Evolutionary conservation across 2,329 filamentous ascomycete species (phyloP), one percentile per base, ranked within the genome.

Genomic region (Diatrype stigma): DNA sequence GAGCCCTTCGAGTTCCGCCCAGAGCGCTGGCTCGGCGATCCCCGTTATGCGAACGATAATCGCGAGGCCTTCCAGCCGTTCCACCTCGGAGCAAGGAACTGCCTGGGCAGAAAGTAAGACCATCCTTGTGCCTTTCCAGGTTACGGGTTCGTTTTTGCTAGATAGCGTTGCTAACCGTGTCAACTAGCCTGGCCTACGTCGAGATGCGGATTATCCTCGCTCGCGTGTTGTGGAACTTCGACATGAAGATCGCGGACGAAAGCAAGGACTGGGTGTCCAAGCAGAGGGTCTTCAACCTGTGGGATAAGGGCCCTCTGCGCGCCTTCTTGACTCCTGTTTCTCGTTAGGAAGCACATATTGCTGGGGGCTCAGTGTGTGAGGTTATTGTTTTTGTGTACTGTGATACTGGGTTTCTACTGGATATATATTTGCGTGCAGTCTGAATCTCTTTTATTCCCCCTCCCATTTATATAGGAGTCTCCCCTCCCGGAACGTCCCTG

Each of bases 201-300:
- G 76, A 81, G 57, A 75, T 80, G 69, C 68, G 77, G 4, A 60
- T 78, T 5, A 73, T 79, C 35, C 59, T 81, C 6, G 70, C 73
- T 0, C 70, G 70, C 2, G 56, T 80, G 5, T 55, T 81, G 1
- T 80, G 69, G 61, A 74, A 74, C 46, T 81, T 79, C 56, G 76
- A 80, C 50, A 50, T 78, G 52, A 59, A 62, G 37, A 60, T 77
- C 26, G 66, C 65, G 1, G 61, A 71, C 4, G 65, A 70, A n/a
- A 65, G 65, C 30, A 30, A 56, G 3, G 53, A 64, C 28, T 77
- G 75, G 74, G 56, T 72, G 7, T 55, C 59, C 14, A 58, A 63
- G 6, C 73, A 76, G 54, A 64, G 62, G 45, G 61, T 67, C n/a
- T 74, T 63, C 46, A 55, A 67, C 6, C 55, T 74, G 35, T 76